Percentiles rank a stretch among this genome's conserved stretches.
These are phyloP conservation scores for Dalbergia cochinchinensis DNA, from an alignment of 306 rosid genomes.

Conservation along the genomic window DNA sequence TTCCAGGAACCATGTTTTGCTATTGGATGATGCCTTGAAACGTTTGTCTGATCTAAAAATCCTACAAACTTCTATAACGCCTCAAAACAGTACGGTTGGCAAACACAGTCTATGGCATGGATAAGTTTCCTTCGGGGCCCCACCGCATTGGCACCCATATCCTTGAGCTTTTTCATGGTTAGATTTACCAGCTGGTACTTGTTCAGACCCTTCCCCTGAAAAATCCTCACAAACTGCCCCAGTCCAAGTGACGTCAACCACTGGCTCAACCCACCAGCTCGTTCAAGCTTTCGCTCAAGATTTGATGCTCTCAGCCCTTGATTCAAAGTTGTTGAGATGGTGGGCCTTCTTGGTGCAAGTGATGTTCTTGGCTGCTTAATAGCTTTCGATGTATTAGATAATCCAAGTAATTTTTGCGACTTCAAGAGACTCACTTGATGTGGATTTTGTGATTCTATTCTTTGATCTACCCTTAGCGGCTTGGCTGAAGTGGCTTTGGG, in stretches of 20 bases:
- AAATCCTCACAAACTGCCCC: constrained; percentile 78
- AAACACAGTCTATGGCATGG: constrained; percentile 90
- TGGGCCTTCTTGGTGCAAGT: constrained; percentile 50
- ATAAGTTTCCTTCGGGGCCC: constrained; percentile 97
- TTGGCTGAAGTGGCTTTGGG: constrained; percentile 50
- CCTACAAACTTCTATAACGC: constrained; percentile 43
- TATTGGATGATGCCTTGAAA: constrained; percentile 13
- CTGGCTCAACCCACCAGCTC: constrained; percentile 87
- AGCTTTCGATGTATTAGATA: constrained; percentile 54
- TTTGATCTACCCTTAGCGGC: constrained; percentile 45
- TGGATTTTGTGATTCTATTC: constrained; percentile 48
- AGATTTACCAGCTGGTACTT: constrained; percentile 85
- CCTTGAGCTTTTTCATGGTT: constrained; percentile 92
- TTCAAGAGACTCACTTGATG: constrained; percentile 48
- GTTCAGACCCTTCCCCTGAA: constrained; percentile 65
- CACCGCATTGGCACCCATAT: constrained; percentile 95
- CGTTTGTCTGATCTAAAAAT: constrained; percentile 17
- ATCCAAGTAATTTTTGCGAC: constrained; percentile 53
- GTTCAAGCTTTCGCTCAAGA: constrained; percentile 80
- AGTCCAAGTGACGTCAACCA: constrained; percentile 87
- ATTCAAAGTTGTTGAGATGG: constrained; percentile 51
- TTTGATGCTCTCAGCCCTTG: constrained; percentile 77
- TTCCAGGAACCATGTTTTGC: constrained; percentile 35
- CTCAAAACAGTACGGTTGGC: constrained; percentile 80
- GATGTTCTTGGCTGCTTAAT: constrained; percentile 56